Base-by-base conservation (phyloP, 2,329 filamentous ascomycete genomes). In the Trichophaea hybrida region DNA sequence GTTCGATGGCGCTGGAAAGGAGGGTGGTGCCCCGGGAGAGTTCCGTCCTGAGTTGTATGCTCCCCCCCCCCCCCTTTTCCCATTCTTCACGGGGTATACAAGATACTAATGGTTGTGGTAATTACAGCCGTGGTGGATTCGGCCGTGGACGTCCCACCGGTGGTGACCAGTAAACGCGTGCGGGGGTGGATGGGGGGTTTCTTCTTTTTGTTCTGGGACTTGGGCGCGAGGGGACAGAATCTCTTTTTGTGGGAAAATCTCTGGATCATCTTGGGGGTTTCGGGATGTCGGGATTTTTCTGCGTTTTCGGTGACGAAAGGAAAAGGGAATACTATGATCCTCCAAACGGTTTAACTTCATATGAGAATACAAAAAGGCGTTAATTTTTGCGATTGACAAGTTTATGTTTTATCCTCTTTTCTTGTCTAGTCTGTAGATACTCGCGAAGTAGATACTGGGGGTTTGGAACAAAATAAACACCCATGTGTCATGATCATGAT, bases 31-130 rank as follows among this genome's bases (percentile, higher is more conserved):
- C 74, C 86, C 88, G 72, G 86, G 87, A 77, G 87, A 89, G 77
- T 95, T 93, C 76, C 84, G 85, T 78, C 89, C 89, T 74, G 83
- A 85, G 75, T 95, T 95, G 84, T 85, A 77, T 82, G 81, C 76
- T 70, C 63, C 58, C 50, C 33, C 24, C 31, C 38, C 38, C 38
- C n/a, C 10, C n/a, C 38, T 4, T 4, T 12, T 12, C 38, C 38
- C 38, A 43, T 51, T 32, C 31, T 51, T 24, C 5, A 46, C 5
- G 38, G 10, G 24, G 6, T 1, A 24, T 24, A 51, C 15, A 15
- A 51, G n/a, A 6, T 13, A 24, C n/a, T 51, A 51, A 17, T 24
- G 38, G n/a, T 43, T 43, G 10, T 24, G 44, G 24, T 53, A 6
- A 7, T 34, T 37, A 68, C 69, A 84, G 82, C 85, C 87, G 86